Base-by-base conservation (phyloP, 2,329 filamentous ascomycete species). In the Colletotrichum ledebouriae region DNA sequence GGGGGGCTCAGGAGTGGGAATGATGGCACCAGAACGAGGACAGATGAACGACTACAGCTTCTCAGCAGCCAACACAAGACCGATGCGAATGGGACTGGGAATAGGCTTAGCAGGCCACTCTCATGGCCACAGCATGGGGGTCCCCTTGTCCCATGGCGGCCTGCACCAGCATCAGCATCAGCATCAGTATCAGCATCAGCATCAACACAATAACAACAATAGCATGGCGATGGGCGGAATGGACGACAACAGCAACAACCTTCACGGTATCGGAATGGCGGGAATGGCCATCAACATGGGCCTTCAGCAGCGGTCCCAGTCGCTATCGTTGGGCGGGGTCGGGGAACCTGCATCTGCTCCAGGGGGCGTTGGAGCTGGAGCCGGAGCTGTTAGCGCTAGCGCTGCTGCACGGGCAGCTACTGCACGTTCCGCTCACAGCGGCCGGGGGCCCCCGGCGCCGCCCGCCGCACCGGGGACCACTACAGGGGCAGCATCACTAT, bases 21-120 rank as follows among this genome's bases (percentile, higher is more conserved):
- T 22, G 49, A 37, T 22, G 25, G 20, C 1, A 25, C 25, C 33
- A 57, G 59, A 34, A 56, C 57, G 41, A 22, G 37, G 50, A 44
- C 39, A 47, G 4, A 39, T 67, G 29, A 11, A 13, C 34, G 49
- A 61, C 37, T 67, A 69, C 57, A 57, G 25, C 50, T 67, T 61
- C 56, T 37, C 44, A 6, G 37, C 34, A 52, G 22, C 2, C 29
- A 29, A 39, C 37, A 13, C 47, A 37, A 29, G 55, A 34, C n/a
- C 55, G 49, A 22, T 55, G 50, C 41, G 25, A 58, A 42, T 39
- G 29, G 37, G 33, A 13, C 29, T 52, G 34, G 59, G 34, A 22
- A 62, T 67, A 49, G 15, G 47, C 13, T 20, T 33, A 33, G 60
- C 41, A 39, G 20, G 52, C 39, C 25, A 17, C 34, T 13, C 37